A percentile compares a stretch with the other conserved stretches of the same genome.
Conservation (phyloP, 2,329 filamentous ascomycete genomes). For the Claviceps digitariae region DNA sequence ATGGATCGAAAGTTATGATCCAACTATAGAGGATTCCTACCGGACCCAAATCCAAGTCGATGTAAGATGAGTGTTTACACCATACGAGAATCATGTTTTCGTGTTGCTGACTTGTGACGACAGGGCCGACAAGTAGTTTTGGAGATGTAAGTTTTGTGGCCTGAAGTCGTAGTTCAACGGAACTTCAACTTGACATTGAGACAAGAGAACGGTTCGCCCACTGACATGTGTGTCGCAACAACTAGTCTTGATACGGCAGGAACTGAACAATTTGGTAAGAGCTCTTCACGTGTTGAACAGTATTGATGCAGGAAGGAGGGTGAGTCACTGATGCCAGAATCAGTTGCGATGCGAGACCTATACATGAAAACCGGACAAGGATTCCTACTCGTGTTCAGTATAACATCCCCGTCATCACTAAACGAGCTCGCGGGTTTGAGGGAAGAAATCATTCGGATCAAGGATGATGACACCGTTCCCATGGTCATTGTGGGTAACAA, state of each 20-base stretch:
- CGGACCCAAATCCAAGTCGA: conserved; percentile 67
- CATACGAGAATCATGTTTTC: background rate
- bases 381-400: conserved; percentile 84
- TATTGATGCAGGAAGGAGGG: background rate
- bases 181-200: conserved; percentile 7
- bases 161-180: no score
- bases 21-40: conserved; percentile 67
- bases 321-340: background rate
- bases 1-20: conserved; percentile 81
- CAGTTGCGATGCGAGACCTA: conserved; percentile 58
- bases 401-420: conserved; percentile 73
- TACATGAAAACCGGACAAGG: conserved; percentile 93
- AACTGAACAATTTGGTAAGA: conserved; percentile 82
- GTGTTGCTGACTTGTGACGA: background rate
- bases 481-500: conserved; percentile 92
- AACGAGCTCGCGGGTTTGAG: conserved; percentile 68
- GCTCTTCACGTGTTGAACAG: background rate
- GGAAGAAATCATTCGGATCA: conserved; percentile 83
- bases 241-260: conserved; percentile 72
- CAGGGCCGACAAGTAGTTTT: conserved; percentile 78
- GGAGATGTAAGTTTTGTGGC: conserved; percentile 58
- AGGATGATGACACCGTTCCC: conserved; percentile 71
- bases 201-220: background rate
- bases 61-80: conserved; percentile 36
- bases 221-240: conserved; percentile 10